Evolutionary conservation across 495 filamentous ascomycete species (phyloP).

Genomic region (Lepidopterella palustris): DNA sequence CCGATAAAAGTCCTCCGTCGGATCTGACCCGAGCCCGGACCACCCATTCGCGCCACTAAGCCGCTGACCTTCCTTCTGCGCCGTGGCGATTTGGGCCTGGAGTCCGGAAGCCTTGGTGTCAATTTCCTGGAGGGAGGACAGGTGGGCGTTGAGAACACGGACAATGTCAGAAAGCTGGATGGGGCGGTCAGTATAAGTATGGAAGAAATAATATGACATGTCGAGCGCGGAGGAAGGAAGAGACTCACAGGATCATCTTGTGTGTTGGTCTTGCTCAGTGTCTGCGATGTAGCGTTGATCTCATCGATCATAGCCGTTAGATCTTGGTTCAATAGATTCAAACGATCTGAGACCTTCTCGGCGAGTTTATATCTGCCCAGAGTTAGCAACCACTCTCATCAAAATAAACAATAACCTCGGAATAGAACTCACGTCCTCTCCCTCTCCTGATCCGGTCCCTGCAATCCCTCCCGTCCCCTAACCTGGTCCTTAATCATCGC

Average conservation of each 20-base stretch:
- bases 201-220: conserved; percentile 5
- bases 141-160: conserved; percentile 84
- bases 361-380: conserved; percentile 50
- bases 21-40: conserved; percentile 50
- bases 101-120: conserved; percentile 76
- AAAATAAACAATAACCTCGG: neutral
- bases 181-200: conserved; percentile 18
- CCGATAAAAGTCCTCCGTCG: conserved; percentile 48
- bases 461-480: conserved; percentile 56
- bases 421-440: conserved; percentile 63
- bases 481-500: conserved; percentile 69
- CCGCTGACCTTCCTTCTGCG: conserved; percentile 66
- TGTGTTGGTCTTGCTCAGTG: conserved; percentile 79
- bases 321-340: conserved; percentile 89
- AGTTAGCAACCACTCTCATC: neutral
- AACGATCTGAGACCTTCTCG: conserved; percentile 76
- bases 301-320: conserved; percentile 93
- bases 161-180: conserved; percentile 84
- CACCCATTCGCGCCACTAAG: conserved; percentile 55
- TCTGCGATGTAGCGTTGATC: conserved; percentile 80
- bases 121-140: conserved; percentile 82
- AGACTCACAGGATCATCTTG: conserved; percentile 83
- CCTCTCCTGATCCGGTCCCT: conserved; percentile 87
- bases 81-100: conserved; percentile 67
- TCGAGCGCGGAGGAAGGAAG: neutral